phyloP scores from a whole-genome alignment of 345 rosid genomes.

The Citrus mangshanensis region DNA sequence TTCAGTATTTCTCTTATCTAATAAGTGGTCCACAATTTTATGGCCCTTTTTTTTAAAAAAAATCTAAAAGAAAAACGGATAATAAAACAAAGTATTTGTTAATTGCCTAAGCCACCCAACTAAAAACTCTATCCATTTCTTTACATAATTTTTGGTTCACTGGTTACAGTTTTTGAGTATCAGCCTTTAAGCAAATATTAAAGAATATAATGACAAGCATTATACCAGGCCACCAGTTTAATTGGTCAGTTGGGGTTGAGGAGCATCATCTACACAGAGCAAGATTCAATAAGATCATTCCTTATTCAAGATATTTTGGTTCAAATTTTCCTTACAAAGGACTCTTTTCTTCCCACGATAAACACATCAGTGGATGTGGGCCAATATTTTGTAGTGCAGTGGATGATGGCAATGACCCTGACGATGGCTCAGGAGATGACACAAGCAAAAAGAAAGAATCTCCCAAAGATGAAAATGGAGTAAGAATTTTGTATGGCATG shows the following conservation, averaged over 20 bases:
- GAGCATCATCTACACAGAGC: slow-evolving; percentile 36
- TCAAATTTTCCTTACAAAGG: slow-evolving; percentile 29
- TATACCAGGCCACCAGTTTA: slow-evolving; percentile 49
- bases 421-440: slow-evolving; percentile 37
- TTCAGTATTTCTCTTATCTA: too few species aligned
- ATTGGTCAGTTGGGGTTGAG: slow-evolving; percentile 44
- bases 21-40: too few species aligned
- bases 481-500: background rate
- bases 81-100: background rate
- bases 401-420: slow-evolving; percentile 43
- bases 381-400: slow-evolving; percentile 41
- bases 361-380: slow-evolving; percentile 28
- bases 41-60: too few species aligned
- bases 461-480: slow-evolving; percentile 27
- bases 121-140: background rate
- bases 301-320: slow-evolving; percentile 31
- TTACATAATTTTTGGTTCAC: background rate
- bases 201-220: slow-evolving; percentile 44
- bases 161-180: background rate
- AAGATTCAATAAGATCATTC: slow-evolving; percentile 32
- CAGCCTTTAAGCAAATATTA: background rate
- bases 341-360: slow-evolving; percentile 27
- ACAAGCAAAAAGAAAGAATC: slow-evolving; percentile 28
- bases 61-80: too few species aligned
- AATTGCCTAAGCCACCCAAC: background rate